Evolutionary conservation across 1,284 basidiomycete species (phyloP), one percentile per base, ranked within the genome.

Genomic region (Ceratobasidium sp.): DNA sequence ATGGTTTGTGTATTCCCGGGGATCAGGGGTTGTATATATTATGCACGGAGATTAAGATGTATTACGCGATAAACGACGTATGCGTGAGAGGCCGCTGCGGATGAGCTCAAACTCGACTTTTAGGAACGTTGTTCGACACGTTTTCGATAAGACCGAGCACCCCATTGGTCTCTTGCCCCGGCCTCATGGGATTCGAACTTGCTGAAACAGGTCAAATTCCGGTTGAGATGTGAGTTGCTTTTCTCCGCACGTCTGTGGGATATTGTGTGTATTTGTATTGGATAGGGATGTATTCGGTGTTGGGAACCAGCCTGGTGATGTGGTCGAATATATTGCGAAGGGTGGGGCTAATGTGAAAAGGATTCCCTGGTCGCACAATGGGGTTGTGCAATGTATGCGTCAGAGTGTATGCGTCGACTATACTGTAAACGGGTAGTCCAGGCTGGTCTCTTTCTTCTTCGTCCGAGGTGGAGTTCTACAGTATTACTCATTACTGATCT

Each of bases 121-220:
- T 6, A n/a, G 16, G 16, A 46, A 46, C 42, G 42, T 46, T 46
- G 39, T 46, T 21, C 5, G 21, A 21, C 47, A 50, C 47, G 47
- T 50, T 50, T 21, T 50, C 47, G 47, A 50, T 50, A 50, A 50
- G 47, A 16, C 44, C 44, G 8, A n/a, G n/a, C n/a, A n/a, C n/a
- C n/a, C n/a, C n/a, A n/a, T n/a, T n/a, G n/a, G n/a, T n/a, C n/a
- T n/a, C n/a, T n/a, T n/a, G n/a, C n/a, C n/a, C n/a, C n/a, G n/a
- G n/a, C n/a, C n/a, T n/a, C 44, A 47, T 47, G 44, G 44, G 44
- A 47, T 47, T 47, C 19, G 11, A 9, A 19, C 6, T 47, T 47
- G 39, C 39, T 41, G 39, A 41, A 41, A 41, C 44, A 19, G 19
- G 44, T 6, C 44, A 19, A 47, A 47, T 47, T 47, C 44, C 21